Base-by-base conservation (phyloP, 768 basidiomycete genomes). In the Macrolepiota dolichaula region DNA sequence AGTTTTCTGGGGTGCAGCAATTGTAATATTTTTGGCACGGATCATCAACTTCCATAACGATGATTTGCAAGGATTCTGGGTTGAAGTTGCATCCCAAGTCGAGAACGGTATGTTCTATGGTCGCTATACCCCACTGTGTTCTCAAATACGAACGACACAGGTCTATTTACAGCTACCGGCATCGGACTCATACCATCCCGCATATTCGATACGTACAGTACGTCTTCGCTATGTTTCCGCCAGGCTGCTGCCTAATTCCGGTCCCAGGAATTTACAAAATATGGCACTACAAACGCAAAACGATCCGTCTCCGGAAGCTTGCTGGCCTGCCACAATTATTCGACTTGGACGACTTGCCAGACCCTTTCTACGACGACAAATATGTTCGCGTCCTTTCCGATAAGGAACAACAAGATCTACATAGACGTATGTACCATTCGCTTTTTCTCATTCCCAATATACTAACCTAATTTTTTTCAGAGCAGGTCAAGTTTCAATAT, bases 1-100 rank as follows among this genome's bases (percentile, higher is more conserved):
- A 84, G 92, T 88, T 0, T 94, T 95, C 67, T 95, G 92, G 92
- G 92, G 93, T 15, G 84, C 90, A 22, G 92, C 87, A 3, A 86
- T 95, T 63, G 89, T 93, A 13, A 72, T 93, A 55, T 87, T 93
- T 72, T 73, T 91, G 3, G 75, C 72, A 24, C 85, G 82, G 68
- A 78, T 85, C 49, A 92, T 94, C 70, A 85, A 90, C 67, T 73
- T 90, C 3, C 85, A 89, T 66, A 87, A 90, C 65, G 71, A 76
- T 9, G 81, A 88, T 57, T 81, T 78, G 0, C 87, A 93, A 73
- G 86, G 87, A 24, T 87, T 89, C 58, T 95, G 92, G 93, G 81
- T 92, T 15, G 91, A 93, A 73, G 78, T 91, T 47, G 82, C 82
- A 49, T 87, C 85, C 4, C 92, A 95, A 69, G 78, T 93, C 44